A percentile compares a stretch with the other conserved stretches of the same genome.
phyloP scores from a whole-genome alignment of 192 early-diverging fungal genomes.

The Rhizophagus clarus region DNA sequence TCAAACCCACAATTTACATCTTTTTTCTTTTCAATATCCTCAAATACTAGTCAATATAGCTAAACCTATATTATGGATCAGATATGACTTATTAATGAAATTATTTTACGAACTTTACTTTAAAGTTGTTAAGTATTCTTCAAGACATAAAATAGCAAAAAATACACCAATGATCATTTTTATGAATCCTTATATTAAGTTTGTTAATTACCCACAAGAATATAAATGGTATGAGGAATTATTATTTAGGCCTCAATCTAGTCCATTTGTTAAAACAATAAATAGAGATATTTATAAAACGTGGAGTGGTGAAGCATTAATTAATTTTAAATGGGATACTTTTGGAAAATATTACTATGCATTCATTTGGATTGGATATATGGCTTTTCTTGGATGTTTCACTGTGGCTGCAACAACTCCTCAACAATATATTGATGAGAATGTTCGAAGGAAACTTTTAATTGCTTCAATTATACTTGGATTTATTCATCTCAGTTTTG shows the following conservation, averaged over 20 bases:
- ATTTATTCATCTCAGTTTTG: neutral
- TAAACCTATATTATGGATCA: too few species aligned
- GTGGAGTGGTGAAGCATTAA: constrained; percentile 1
- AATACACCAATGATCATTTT: too few species aligned
- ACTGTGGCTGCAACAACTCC: neutral
- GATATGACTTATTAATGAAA: too few species aligned
- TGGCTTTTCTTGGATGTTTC: neutral
- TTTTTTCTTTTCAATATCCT: too few species aligned
- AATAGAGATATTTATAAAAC: neutral
- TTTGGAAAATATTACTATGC: neutral
- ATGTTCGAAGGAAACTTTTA: neutral
- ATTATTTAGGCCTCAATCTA: neutral
- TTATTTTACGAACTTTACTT: too few species aligned
- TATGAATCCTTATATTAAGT: neutral
- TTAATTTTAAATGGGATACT: constrained; percentile 13
- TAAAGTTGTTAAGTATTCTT: too few species aligned
- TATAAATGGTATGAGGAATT: neutral
- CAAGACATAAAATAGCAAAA: too few species aligned
- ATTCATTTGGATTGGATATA: neutral
- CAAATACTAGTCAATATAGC: too few species aligned
- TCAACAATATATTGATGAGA: neutral
- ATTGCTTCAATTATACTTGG: neutral
- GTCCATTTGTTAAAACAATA: neutral
- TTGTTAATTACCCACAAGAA: neutral
- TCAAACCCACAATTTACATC: too few species aligned